Percentiles rank a stretch among this genome's conserved stretches.
These are phyloP conservation scores for Chrysochromulina tobinii DNA, from an alignment of 78 protist species.

Conservation along the genomic window DNA sequence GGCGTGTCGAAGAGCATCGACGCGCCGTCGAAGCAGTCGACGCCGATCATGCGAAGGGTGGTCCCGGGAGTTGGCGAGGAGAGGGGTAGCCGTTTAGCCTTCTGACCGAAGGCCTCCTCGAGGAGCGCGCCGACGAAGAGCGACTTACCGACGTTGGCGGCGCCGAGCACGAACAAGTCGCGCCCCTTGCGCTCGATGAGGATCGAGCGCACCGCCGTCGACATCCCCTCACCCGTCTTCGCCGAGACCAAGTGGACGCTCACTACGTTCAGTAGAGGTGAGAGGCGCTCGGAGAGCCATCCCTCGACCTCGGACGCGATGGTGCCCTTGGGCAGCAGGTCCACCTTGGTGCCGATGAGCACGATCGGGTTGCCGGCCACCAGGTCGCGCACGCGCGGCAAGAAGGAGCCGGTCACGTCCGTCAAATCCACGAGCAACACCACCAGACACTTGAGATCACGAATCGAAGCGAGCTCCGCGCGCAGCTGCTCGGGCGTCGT, in stretches of 20 bases:
- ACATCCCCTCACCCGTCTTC: neutral
- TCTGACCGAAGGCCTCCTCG: too few species aligned
- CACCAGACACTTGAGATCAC: neutral
- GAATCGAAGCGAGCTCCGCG: neutral
- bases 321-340: too few species aligned
- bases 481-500: slow-evolving; percentile 12
- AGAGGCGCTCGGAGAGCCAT: neutral
- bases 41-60: neutral
- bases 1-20: slow-evolving; percentile 17
- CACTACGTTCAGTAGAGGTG: neutral
- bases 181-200: neutral
- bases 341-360: neutral
- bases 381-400: slow-evolving; percentile 1
- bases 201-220: neutral
- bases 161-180: slow-evolving; percentile 24
- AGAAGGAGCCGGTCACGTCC: neutral
- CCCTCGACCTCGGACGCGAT: too few species aligned
- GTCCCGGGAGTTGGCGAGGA: slow-evolving; percentile 14
- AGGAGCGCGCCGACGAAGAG: neutral
- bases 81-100: neutral
- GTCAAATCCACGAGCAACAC: neutral
- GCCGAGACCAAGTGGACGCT: neutral
- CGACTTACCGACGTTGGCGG: slow-evolving; percentile 21
- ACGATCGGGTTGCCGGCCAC: neutral
- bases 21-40: neutral